Evolutionary conservation across 495 filamentous ascomycete species (phyloP), one percentile per base, ranked within the genome.

Genomic region (Lophiostoma macrostomum): DNA sequence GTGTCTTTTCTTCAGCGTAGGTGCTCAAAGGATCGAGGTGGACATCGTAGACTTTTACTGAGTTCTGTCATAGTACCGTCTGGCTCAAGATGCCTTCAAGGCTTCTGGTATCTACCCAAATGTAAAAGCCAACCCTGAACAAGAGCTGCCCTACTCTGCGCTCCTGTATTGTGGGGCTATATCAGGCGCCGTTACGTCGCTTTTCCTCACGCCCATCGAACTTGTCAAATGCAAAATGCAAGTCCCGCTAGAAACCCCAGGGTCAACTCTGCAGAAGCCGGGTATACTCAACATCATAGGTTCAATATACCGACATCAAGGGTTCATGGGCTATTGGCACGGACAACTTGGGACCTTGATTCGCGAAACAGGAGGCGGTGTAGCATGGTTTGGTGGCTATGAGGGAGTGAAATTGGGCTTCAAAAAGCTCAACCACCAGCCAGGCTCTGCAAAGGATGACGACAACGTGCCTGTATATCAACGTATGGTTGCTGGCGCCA

Each of bases 191-290:
- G 83, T 96, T 62, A 96, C 94, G 1, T 91, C 87, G 2, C 72
- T 97, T 28, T 76, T 94, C 27, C 80, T 99, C 39, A 99, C 94
- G 0, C 94, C 94, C 0, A 89, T 99, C 47, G 94, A 99, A 68
- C 79, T 99, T 38, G 85, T 99, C 64, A 99, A 99, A 71, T 99
- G 94, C 78, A 91, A 91, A 71, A 94, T 99, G 77, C 94, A 99
- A 68, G 90, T 95, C 6, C 81, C 81, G 3, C 37, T 73, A 3
- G 49, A 65, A 2, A 66, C 71, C 12, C 48, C 67, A 6, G 42
- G 61, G 8, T 29, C 25, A 53, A 40, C 2, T 40, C 44, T 28
- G 34, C 55, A 16, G 50, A 61, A 66, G 7, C 68, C 75, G 2
- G 74, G 80, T 3, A 79, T 81, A 0, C 66, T 87, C 20, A 71